A percentile compares a stretch with the other conserved stretches of the same genome.
Evolutionary conservation across 139 green algal species (phyloP).

Genomic region (Volvox reticuliferus): DNA sequence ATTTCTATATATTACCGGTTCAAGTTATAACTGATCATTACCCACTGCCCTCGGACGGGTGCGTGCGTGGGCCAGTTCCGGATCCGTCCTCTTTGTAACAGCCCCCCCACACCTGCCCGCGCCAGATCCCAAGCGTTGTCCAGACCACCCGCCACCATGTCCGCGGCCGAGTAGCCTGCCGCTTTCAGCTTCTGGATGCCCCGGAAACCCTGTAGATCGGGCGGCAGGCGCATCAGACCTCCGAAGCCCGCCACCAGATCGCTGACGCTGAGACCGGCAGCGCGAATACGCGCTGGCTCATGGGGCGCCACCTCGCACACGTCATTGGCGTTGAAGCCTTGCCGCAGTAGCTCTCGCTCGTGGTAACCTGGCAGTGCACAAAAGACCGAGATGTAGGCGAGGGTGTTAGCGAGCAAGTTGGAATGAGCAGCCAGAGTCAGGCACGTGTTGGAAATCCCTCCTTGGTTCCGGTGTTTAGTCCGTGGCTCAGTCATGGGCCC

Average conservation of each 20-base stretch:
- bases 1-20: no score
- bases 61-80: no score
- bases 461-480: no score
- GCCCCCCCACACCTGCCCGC: conserved; percentile 10
- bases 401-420: no score
- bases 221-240: neutral
- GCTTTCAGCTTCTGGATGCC: conserved; percentile 26
- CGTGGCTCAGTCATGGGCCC: no score
- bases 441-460: no score
- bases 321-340: conserved; percentile 1
- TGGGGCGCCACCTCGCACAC: neutral
- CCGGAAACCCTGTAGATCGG: conserved; percentile 27
- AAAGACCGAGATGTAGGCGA: no score
- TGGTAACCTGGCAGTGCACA: conserved; percentile 11
- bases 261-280: conserved; percentile 12
- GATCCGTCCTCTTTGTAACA: neutral
- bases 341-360: conserved; percentile 2
- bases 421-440: no score
- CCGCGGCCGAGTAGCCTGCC: conserved; percentile 35
- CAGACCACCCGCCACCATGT: conserved; percentile 41
- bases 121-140: conserved; percentile 38
- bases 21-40: no score
- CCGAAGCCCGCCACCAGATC: conserved; percentile 19
- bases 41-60: no score
- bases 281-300: conserved; percentile 16